phyloP scores from a whole-genome alignment of 352 stramenopile species.

The Aphanomyces invadans region DNA sequence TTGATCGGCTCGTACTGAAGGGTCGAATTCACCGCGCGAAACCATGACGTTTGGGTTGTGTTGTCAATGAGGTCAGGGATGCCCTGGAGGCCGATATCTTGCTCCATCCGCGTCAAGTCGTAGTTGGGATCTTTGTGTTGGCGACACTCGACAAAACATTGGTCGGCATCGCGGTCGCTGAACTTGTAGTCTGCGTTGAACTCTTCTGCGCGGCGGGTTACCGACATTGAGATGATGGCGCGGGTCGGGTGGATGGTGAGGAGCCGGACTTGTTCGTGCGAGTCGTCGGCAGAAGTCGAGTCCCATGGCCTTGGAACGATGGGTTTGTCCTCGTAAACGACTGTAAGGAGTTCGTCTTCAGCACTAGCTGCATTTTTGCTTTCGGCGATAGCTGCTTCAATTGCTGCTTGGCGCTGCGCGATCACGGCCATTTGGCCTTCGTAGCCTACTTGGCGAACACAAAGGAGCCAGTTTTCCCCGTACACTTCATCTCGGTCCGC shows the following conservation, averaged over 20 bases:
- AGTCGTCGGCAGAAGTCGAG: conserved; percentile 46
- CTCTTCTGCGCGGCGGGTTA: conserved; percentile 76
- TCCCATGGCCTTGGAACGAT: conserved; percentile 50
- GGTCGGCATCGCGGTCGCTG: conserved; percentile 68
- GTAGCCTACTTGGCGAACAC: conserved; percentile 53
- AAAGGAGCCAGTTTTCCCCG: conserved; percentile 80
- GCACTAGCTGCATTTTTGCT: conserved; percentile 31
- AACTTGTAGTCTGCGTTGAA: conserved; percentile 82
- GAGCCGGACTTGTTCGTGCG: conserved; percentile 53
- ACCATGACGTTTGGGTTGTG: conserved; percentile 74
- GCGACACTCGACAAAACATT: conserved; percentile 82
- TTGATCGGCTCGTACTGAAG: conserved; percentile 72
- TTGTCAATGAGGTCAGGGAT: conserved; percentile 59
- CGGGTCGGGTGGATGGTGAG: conserved; percentile 44
- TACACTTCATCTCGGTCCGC: conserved; percentile 67
- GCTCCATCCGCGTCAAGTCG: conserved; percentile 63
- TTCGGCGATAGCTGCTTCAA: conserved; percentile 38
- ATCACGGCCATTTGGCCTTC: conserved; percentile 63
- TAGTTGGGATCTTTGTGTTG: conserved; percentile 81
- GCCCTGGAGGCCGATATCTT: conserved; percentile 69
- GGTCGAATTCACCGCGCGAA: conserved; percentile 71
- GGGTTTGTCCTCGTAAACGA: conserved; percentile 71
- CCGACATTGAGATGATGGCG: conserved; percentile 61
- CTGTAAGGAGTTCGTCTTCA: conserved; percentile 41
- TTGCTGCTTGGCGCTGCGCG: conserved; percentile 33